A percentile compares a stretch with the other conserved stretches of the same genome.
These are phyloP conservation scores for Aegilops speltoides DNA, from an alignment of 176 grass and related monocot genomes.

Conservation along the genomic window DNA sequence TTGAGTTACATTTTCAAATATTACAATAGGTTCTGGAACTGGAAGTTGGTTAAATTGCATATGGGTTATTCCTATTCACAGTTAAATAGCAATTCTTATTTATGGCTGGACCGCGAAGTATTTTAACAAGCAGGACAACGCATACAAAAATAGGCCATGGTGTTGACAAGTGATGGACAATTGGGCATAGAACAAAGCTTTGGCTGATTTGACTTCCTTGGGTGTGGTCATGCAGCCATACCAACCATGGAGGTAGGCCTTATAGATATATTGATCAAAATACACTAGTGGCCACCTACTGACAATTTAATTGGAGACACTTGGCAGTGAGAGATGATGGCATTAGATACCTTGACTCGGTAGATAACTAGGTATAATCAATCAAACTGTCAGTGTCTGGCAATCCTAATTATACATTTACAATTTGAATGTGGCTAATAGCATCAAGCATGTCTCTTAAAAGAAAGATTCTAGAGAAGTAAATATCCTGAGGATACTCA, in stretches of 20 bases:
- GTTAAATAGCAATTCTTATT: constrained; percentile 5
- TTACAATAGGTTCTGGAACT: background rate
- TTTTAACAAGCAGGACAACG: constrained; percentile 25
- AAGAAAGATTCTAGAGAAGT: constrained; percentile 19
- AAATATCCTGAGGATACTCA: constrained; percentile 13
- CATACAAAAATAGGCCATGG: background rate
- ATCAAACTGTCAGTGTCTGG: background rate
- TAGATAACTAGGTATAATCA: background rate
- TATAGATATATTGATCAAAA: constrained; percentile 22
- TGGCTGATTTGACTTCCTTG: constrained; percentile 16
- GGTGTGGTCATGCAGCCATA: constrained; percentile 5
- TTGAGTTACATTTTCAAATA: background rate
- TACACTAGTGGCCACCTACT: constrained; percentile 27
- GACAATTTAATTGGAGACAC: constrained; percentile 9
- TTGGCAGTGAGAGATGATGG: constrained; percentile 18
- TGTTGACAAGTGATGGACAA: background rate
- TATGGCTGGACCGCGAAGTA: background rate
- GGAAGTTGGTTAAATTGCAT: background rate
- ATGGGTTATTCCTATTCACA: constrained; percentile 11
- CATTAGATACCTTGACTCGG: constrained; percentile 15
- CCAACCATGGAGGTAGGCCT: background rate
- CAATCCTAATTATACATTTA: background rate
- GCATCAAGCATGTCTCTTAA: background rate
- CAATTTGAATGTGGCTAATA: background rate
- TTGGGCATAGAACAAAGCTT: background rate